Evolutionary conservation across 2,329 filamentous ascomycete genomes (phyloP).

Genomic region (Cryphonectria parasitica): DNA sequence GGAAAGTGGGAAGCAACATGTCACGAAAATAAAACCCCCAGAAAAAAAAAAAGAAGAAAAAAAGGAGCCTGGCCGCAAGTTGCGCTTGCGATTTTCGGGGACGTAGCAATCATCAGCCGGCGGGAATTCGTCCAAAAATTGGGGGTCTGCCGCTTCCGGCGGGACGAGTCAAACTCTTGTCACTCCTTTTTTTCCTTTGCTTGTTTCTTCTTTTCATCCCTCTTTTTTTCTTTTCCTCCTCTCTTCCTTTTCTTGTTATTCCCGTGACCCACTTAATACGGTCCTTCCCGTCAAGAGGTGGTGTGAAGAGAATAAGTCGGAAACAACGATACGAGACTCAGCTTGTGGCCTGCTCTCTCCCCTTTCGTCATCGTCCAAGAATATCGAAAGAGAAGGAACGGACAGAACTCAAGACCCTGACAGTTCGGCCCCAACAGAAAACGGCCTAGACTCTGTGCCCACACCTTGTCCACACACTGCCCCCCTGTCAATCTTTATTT

Average conservation of each 20-base stretch:
- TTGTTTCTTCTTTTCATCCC: neutral
- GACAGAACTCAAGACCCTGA: neutral
- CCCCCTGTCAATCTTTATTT: neutral
- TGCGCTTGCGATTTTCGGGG: slow-evolving; percentile 3
- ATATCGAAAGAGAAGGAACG: neutral
- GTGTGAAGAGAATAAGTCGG: slow-evolving; percentile 25
- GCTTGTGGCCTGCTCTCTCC: neutral
- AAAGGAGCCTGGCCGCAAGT: neutral
- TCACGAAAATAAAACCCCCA: slow-evolving; percentile 14
- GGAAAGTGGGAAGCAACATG: slow-evolving; percentile 28
- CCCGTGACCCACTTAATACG: neutral
- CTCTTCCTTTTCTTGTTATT: neutral
- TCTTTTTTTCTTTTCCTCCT: too few relatives aligned
- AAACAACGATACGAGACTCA: slow-evolving; percentile 12
- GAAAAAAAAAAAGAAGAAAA: neutral
- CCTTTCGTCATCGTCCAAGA: slow-evolving; percentile 10
- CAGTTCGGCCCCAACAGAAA: neutral
- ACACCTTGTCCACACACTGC: neutral
- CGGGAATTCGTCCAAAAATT: slow-evolving; percentile 6
- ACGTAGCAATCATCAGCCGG: neutral
- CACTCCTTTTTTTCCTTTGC: neutral
- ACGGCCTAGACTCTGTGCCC: neutral
- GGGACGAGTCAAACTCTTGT: neutral
- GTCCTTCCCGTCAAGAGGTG: slow-evolving; percentile 6
- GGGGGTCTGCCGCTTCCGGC: slow-evolving; percentile 4